Evolutionary conservation across 306 rosid species (phyloP).

Genomic region (Pyrus communis): DNA sequence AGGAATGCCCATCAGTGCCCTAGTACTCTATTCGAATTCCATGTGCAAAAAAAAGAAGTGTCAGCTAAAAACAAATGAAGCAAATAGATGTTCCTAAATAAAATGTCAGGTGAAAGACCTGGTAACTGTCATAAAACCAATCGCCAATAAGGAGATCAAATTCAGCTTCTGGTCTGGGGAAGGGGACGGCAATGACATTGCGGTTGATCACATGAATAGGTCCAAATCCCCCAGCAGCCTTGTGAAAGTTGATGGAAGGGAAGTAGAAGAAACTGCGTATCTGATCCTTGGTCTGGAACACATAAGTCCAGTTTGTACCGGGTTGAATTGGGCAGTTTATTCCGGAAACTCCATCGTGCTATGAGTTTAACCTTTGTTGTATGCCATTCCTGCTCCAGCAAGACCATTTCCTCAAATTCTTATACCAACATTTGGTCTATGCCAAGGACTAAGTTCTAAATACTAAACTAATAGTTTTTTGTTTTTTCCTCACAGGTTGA

Average conservation of each 20-base stretch:
- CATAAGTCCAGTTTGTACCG: conserved; percentile 59
- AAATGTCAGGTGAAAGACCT: conserved; percentile 29
- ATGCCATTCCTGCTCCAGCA: conserved; percentile 70
- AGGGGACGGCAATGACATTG: conserved; percentile 50
- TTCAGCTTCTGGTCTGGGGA: conserved; percentile 66
- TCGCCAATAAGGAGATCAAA: conserved; percentile 76
- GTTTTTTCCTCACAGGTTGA: conserved; percentile 31
- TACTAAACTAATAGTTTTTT: background rate
- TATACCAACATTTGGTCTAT: background rate
- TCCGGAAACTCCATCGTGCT: conserved; percentile 97
- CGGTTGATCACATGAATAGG: conserved; percentile 60
- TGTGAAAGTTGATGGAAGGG: conserved; percentile 72
- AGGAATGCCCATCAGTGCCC: conserved; percentile 20
- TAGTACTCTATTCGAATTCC: conserved; percentile 30
- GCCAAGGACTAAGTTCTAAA: background rate
- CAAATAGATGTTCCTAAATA: background rate
- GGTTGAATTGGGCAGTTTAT: conserved; percentile 76
- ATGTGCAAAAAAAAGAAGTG: background rate
- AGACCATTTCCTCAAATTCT: background rate
- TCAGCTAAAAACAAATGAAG: background rate
- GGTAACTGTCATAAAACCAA: conserved; percentile 59
- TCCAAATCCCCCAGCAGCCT: conserved; percentile 79
- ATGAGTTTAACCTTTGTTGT: conserved; percentile 73
- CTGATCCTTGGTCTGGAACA: conserved; percentile 69
- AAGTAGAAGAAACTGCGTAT: conserved; percentile 82